Percentiles rank a stretch among this genome's conserved stretches.
phyloP scores from a whole-genome alignment of 2,329 filamentous ascomycete species.

The Cytospora chrysosperma region DNA sequence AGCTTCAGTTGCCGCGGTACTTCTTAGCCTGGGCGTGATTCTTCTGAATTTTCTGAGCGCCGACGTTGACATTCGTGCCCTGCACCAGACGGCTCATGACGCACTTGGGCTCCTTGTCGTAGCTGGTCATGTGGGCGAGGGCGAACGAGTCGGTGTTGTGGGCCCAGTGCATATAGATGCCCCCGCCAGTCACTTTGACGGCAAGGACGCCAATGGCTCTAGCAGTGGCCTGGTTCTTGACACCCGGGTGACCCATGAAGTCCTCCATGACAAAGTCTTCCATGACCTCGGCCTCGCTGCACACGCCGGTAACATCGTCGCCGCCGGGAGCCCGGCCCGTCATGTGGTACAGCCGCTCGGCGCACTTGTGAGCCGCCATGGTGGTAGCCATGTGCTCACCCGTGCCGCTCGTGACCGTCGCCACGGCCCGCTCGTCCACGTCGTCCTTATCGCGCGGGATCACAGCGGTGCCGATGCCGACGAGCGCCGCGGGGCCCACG shows the following conservation, averaged over 20 bases:
- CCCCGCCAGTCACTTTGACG: constrained; percentile 77
- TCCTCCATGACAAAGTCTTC: constrained; percentile 78
- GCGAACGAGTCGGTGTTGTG: constrained; percentile 94
- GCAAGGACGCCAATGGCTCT: constrained; percentile 88
- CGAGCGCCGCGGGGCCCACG: constrained; percentile 86
- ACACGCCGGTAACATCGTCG: constrained; percentile 57
- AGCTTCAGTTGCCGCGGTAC: neutral
- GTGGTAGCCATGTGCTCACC: constrained; percentile 98
- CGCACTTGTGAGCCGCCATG: constrained; percentile 83
- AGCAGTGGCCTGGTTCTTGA: constrained; percentile 73
- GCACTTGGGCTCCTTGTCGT: constrained; percentile 71
- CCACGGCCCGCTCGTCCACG: constrained; percentile 67
- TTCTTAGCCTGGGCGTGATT: neutral
- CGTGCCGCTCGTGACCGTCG: constrained; percentile 87
- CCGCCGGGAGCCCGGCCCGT: constrained; percentile 62
- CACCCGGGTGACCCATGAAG: constrained; percentile 89
- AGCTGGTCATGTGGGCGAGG: constrained; percentile 81
- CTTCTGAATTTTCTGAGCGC: constrained; percentile 49
- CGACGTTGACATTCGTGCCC: constrained; percentile 52
- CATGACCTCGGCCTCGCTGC: constrained; percentile 73
- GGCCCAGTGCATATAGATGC: constrained; percentile 85
- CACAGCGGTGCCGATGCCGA: constrained; percentile 87
- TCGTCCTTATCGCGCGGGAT: constrained; percentile 75
- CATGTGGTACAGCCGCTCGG: constrained; percentile 76
- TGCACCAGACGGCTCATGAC: constrained; percentile 79